A percentile compares a stretch with the other conserved stretches of the same genome.
Conservation (phyloP, 305 asterid species). For the Fraxinus ornus region DNA sequence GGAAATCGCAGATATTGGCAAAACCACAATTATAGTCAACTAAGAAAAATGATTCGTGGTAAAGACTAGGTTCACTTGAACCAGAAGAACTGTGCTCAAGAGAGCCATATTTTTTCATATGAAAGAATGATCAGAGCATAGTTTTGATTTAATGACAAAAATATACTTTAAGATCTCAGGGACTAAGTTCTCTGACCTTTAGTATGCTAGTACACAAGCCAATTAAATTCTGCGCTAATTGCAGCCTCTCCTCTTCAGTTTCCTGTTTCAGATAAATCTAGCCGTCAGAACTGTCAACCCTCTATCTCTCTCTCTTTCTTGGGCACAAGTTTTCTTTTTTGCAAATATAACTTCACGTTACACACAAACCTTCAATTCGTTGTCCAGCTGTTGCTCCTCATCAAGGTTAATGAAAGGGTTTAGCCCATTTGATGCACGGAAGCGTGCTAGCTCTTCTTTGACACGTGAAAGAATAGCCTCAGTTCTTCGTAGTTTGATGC, state of each 20-base stretch:
- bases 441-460: slow-evolving; percentile 79
- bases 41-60: background rate
- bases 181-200: slow-evolving; percentile 46
- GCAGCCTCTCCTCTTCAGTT: slow-evolving; percentile 81
- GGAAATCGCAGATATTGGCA: background rate
- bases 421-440: slow-evolving; percentile 74
- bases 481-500: slow-evolving; percentile 58
- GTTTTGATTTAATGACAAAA: slow-evolving; percentile 6
- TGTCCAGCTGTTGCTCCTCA: slow-evolving; percentile 58
- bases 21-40: background rate
- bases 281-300: slow-evolving; percentile 5
- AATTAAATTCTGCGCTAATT: slow-evolving; percentile 81
- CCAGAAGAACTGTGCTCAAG: background rate
- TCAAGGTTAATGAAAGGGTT: slow-evolving; percentile 65
- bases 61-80: background rate
- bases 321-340: background rate
- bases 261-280: slow-evolving; percentile 52
- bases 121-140: background rate
- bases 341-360: background rate
- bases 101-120: background rate
- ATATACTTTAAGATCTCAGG: slow-evolving; percentile 4
- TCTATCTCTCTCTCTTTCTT: background rate
- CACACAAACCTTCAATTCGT: slow-evolving; percentile 67
- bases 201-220: slow-evolving; percentile 77
- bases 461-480: slow-evolving; percentile 75